Conservation (phyloP, 805 yeast species). For the Clavispora fructus region DNA sequence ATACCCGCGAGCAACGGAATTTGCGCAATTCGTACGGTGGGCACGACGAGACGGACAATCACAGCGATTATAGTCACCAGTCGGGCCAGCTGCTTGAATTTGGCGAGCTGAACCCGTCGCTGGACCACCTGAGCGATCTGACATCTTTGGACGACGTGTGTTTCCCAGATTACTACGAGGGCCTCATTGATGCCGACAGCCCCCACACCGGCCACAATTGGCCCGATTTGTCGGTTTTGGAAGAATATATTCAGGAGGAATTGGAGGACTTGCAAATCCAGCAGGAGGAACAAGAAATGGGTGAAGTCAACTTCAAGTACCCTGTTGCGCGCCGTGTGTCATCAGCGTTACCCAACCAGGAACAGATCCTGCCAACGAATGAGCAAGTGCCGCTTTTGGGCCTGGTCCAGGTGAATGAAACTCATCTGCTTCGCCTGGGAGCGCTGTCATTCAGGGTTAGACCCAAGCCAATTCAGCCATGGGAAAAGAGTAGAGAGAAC, state of each 20-base stretch:
- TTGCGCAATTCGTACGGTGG: constrained; percentile 11
- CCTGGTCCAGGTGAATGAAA: constrained; percentile 26
- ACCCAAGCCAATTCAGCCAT: constrained; percentile 71
- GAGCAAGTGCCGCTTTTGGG: constrained; percentile 28
- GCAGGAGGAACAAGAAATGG: constrained; percentile 14
- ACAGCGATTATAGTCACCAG: constrained; percentile 5
- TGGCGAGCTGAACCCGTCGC: constrained; percentile 58
- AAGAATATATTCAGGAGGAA: constrained; percentile 75
- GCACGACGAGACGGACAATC: constrained; percentile 4
- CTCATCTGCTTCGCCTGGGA: constrained; percentile 35
- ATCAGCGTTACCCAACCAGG: neutral
- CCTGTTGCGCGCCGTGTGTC: constrained; percentile 23
- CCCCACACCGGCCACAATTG: constrained; percentile 40
- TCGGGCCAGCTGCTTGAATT: constrained; percentile 26
- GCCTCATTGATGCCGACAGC: constrained; percentile 17
- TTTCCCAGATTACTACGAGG: constrained; percentile 63
- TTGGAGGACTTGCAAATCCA: constrained; percentile 26
- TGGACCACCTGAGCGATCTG: constrained; percentile 55
- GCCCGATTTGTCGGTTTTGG: constrained; percentile 79
- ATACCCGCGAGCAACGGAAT: constrained; percentile 26
- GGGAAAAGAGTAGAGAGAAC: constrained; percentile 43
- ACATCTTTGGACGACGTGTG: constrained; percentile 91
- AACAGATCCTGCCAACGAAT: constrained; percentile 9
- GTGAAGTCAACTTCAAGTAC: constrained; percentile 33
- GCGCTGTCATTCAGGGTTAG: constrained; percentile 49